phyloP scores from a whole-genome alignment of 2,329 filamentous ascomycete species.

The Xylaria arbuscula region DNA sequence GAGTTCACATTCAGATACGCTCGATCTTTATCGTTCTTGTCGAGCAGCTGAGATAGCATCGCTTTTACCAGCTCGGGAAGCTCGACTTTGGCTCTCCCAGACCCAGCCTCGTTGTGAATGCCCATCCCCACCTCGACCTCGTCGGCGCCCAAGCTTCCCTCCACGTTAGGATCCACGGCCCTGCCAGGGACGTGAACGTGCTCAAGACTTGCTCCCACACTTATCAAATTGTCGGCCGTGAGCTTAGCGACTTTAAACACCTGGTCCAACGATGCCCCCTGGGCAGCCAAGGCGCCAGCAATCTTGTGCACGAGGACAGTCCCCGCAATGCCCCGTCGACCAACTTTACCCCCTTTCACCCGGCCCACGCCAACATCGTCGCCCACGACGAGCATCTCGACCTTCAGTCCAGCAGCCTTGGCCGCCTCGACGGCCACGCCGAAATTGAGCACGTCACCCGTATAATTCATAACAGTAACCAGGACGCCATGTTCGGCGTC shows the following conservation, averaged over 20 bases:
- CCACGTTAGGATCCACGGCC: constrained; percentile 60
- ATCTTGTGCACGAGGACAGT: constrained; percentile 94
- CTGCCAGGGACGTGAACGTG: constrained; percentile 95
- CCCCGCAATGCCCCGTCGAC: constrained; percentile 88
- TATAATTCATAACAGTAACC: constrained; percentile 97
- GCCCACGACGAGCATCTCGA: constrained; percentile 90
- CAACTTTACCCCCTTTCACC: constrained; percentile 87
- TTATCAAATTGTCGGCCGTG: constrained; percentile 80
- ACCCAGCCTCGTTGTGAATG: constrained; percentile 78
- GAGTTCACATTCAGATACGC: constrained; percentile 73
- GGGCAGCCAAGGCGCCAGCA: constrained; percentile 81
- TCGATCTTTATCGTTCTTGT: constrained; percentile 73
- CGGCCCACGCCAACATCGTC: constrained; percentile 93
- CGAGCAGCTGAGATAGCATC: constrained; percentile 77
- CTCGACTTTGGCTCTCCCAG: constrained; percentile 62
- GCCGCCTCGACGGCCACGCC: constrained; percentile 95
- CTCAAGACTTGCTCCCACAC: constrained; percentile 84
- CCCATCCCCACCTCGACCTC: constrained; percentile 79
- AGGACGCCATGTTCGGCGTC: constrained; percentile 79
- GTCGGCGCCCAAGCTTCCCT: constrained; percentile 65
- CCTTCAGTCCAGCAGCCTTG: constrained; percentile 77
- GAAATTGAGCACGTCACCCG: constrained; percentile 89
- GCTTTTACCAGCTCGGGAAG: constrained; percentile 67
- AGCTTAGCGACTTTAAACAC: constrained; percentile 78
- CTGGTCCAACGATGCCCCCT: constrained; percentile 73